phyloP scores from a whole-genome alignment of 2,329 filamentous ascomycete species.

The Zasmidium citrigriseum region DNA sequence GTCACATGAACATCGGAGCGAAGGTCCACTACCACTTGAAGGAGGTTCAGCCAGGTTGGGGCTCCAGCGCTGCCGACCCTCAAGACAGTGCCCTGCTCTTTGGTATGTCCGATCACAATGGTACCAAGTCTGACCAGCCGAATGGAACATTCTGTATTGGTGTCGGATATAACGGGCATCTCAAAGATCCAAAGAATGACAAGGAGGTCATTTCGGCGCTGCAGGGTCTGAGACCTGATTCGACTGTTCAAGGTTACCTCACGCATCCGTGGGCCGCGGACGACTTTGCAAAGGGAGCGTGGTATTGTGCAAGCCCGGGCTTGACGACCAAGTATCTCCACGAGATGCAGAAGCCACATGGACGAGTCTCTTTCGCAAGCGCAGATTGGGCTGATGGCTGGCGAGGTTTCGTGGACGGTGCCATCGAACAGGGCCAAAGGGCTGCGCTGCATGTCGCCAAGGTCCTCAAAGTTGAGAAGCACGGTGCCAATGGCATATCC shows the following conservation, averaged over 20 bases:
- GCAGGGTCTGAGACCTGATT: not conserved
- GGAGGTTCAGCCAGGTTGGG: slow-evolving; percentile 6
- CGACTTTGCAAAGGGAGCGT: slow-evolving; percentile 32
- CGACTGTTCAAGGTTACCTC: slow-evolving; percentile 9
- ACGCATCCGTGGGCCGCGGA: slow-evolving; percentile 36
- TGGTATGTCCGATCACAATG: slow-evolving; percentile 11
- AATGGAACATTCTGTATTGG: slow-evolving; percentile 11
- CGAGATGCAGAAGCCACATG: slow-evolving; percentile 31
- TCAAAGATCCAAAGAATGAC: slow-evolving; percentile 3
- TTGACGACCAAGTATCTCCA: slow-evolving; percentile 24
- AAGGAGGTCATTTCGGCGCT: slow-evolving; percentile 6
- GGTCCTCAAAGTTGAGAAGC: not conserved
- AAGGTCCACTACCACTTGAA: slow-evolving; percentile 30
- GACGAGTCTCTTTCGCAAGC: slow-evolving; percentile 34
- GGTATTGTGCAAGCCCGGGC: slow-evolving; percentile 23
- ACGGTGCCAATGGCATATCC: not conserved
- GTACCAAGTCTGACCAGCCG: not conserved
- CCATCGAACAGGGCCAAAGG: slow-evolving; percentile 32
- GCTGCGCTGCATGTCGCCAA: slow-evolving; percentile 42
- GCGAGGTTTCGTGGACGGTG: slow-evolving; percentile 40
- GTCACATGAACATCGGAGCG: slow-evolving; percentile 33
- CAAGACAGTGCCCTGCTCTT: slow-evolving; percentile 4
- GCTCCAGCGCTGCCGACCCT: slow-evolving; percentile 1
- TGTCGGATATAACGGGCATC: slow-evolving; percentile 8
- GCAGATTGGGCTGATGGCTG: slow-evolving; percentile 39